Evolutionary conservation across 495 filamentous ascomycete species (phyloP).

Genomic region (Podospora sp.): DNA sequence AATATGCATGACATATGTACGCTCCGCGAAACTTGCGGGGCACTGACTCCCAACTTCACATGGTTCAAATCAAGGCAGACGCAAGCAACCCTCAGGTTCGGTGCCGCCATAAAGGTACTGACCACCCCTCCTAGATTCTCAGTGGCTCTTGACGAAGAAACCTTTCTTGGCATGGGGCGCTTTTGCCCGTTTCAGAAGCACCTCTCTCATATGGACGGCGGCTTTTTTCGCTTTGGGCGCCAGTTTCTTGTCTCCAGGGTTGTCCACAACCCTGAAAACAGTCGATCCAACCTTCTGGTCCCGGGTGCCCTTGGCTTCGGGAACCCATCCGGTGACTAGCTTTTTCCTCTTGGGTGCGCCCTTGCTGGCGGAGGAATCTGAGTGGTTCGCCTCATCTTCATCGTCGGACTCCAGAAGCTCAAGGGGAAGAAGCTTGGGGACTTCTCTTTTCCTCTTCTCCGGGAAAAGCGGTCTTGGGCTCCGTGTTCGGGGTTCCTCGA

Average conservation of each 20-base stretch:
- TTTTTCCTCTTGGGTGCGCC: constrained; percentile 41
- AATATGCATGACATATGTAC: constrained; percentile 1
- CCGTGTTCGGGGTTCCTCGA: constrained; percentile 23
- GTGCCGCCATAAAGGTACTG: not conserved
- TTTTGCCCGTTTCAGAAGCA: constrained; percentile 41
- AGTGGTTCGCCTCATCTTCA: constrained; percentile 35
- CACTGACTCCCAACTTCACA: not conserved
- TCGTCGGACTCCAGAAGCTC: constrained; percentile 51
- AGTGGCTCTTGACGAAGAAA: constrained; percentile 43
- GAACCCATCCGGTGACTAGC: constrained; percentile 30
- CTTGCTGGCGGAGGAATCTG: constrained; percentile 19
- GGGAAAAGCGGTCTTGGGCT: constrained; percentile 11
- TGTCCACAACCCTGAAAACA: constrained; percentile 44
- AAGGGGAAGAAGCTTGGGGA: constrained; percentile 47
- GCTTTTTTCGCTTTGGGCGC: constrained; percentile 45
- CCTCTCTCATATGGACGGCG: constrained; percentile 36
- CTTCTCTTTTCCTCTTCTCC: constrained; percentile 35
- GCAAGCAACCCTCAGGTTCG: not conserved
- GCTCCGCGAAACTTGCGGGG: not conserved
- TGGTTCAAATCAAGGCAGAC: not conserved
- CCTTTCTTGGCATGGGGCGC: constrained; percentile 33
- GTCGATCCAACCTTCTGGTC: constrained; percentile 46
- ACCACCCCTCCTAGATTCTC: not conserved
- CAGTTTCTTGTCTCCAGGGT: constrained; percentile 35
- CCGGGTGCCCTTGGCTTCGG: constrained; percentile 33